Base-by-base conservation (phyloP, 1,139 yeast species). In the Eremothecium gossypii region DNA sequence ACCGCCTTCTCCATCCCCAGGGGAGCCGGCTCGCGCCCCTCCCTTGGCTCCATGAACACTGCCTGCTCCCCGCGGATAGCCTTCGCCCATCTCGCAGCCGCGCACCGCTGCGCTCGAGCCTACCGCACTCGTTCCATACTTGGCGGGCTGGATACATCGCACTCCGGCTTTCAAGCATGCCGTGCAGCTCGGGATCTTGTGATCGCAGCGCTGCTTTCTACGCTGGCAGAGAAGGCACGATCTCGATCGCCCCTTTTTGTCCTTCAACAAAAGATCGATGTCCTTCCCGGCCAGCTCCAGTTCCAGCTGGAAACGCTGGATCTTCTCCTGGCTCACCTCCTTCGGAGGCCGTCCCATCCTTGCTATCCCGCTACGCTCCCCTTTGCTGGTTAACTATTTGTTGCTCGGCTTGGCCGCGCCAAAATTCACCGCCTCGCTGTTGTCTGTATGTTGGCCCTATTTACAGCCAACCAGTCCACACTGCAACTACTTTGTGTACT, bases 101-200 rank as follows among this genome's bases (percentile, higher is more conserved):
- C 27, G 14, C 27, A 12, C 39, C 33, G 26, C 26, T 11, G 35
- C n/a, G 9, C 23, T 13, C n/a, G 11, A 12, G 11, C 27, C 5
- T 8, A 13, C 26, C 29, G 11, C n/a, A 14, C 36, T 9, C 17
- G 33, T n/a, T 13, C 42, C 43, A 32, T 77, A 77, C 42, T 74
- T 66, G 4, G 74, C 74, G 0, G 83, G 83, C 52, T 77, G 79
- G 3, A 76, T 64, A 55, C 83, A 77, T 46, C 68, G 63, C 3
- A 71, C 74, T 23, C 71, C 74, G 0, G 82, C 78, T 50, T 74
- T 74, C 41, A 76, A 58, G 58, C 83, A 77, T 33, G 77, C 76
- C 7, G 82, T 73, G 52, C 83, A 77, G 35, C 75, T 67, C 2
- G 83, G 83, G 7, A 71, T 55, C 42, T 77, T 64, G 45, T 76